These are phyloP conservation scores for Pythium rhizo-oryzae DNA, from an alignment of 352 stramenopile genomes.

Conservation along the genomic window DNA sequence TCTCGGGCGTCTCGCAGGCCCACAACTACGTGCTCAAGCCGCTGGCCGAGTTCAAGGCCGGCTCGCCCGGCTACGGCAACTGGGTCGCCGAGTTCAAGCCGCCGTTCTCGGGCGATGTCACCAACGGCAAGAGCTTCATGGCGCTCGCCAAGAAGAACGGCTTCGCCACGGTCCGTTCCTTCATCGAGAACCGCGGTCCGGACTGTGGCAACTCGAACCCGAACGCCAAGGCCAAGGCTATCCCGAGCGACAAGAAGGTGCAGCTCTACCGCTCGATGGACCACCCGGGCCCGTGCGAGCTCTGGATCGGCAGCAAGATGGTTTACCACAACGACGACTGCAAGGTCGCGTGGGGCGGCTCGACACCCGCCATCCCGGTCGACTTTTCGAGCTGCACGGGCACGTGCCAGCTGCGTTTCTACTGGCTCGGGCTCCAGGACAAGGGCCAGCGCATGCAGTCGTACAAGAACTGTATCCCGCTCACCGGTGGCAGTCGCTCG, in stretches of 20 bases:
- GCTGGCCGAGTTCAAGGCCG: constrained; percentile 22
- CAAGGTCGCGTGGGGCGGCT: not conserved
- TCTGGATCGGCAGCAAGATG: constrained; percentile 23
- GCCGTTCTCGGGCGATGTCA: constrained; percentile 14
- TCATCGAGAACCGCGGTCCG: constrained; percentile 19
- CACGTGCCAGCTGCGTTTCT: constrained; percentile 30
- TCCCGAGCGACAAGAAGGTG: constrained; percentile 22
- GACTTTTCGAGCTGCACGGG: constrained; percentile 27
- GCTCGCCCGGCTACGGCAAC: constrained; percentile 13
- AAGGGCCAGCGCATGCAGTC: constrained; percentile 28
- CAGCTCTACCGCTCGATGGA: constrained; percentile 23
- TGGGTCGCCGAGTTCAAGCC: constrained; percentile 25
- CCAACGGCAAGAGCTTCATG: constrained; percentile 10
- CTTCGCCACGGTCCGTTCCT: no score
- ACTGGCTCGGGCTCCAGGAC: constrained; percentile 34
- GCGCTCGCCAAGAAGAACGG: constrained; percentile 17
- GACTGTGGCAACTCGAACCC: constrained; percentile 26
- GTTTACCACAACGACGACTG: constrained; percentile 33
- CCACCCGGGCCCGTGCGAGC: constrained; percentile 24
- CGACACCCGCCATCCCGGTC: constrained; percentile 12
- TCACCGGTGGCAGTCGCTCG: constrained; percentile 5
- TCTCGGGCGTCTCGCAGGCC: constrained; percentile 5
- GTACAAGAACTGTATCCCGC: constrained; percentile 20
- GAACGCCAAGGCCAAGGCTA: constrained; percentile 23
- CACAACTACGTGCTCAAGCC: constrained; percentile 29